These are phyloP conservation scores for Ophiostoma sp. DNA, from an alignment of 2,329 filamentous ascomycete species.

Conservation along the genomic window DNA sequence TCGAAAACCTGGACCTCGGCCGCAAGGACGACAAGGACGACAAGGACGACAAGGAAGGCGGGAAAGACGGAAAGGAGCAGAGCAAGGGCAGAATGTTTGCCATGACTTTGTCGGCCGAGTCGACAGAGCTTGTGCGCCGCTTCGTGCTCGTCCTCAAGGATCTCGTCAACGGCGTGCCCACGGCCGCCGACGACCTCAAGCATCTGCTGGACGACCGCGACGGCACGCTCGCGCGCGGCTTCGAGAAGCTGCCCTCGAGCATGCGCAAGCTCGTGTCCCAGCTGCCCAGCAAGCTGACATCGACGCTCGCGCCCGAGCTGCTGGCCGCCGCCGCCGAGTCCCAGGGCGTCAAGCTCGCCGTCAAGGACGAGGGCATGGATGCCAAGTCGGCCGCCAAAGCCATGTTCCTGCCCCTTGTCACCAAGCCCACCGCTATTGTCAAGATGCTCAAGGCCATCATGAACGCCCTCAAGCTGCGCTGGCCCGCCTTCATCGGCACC, in stretches of 20 bases:
- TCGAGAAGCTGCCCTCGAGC: slow-evolving; percentile 66
- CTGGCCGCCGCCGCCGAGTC: slow-evolving; percentile 73
- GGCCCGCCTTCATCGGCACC: slow-evolving; percentile 85
- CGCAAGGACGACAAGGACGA: neutral
- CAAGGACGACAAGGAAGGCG: too few species aligned
- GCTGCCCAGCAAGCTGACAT: slow-evolving; percentile 75
- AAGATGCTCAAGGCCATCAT: slow-evolving; percentile 85
- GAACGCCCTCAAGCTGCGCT: slow-evolving; percentile 76
- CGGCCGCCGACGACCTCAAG: slow-evolving; percentile 83
- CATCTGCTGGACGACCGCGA: slow-evolving; percentile 56
- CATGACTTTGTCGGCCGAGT: slow-evolving; percentile 78
- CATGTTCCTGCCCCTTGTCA: slow-evolving; percentile 66
- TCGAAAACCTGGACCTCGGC: slow-evolving; percentile 73
- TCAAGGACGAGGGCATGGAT: slow-evolving; percentile 43
- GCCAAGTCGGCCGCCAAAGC: slow-evolving; percentile 55
- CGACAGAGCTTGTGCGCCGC: slow-evolving; percentile 69
- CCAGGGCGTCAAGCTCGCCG: slow-evolving; percentile 53
- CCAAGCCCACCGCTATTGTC: slow-evolving; percentile 80
- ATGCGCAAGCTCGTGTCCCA: slow-evolving; percentile 81
- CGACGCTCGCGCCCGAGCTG: slow-evolving; percentile 71
- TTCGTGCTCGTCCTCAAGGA: slow-evolving; percentile 93
- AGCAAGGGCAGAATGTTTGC: slow-evolving; percentile 37
- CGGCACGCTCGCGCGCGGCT: slow-evolving; percentile 53
- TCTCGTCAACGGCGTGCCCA: slow-evolving; percentile 84
- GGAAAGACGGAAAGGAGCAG: too few species aligned